Base-by-base conservation (phyloP, 1,284 basidiomycete species). In the Trametes sp. region DNA sequence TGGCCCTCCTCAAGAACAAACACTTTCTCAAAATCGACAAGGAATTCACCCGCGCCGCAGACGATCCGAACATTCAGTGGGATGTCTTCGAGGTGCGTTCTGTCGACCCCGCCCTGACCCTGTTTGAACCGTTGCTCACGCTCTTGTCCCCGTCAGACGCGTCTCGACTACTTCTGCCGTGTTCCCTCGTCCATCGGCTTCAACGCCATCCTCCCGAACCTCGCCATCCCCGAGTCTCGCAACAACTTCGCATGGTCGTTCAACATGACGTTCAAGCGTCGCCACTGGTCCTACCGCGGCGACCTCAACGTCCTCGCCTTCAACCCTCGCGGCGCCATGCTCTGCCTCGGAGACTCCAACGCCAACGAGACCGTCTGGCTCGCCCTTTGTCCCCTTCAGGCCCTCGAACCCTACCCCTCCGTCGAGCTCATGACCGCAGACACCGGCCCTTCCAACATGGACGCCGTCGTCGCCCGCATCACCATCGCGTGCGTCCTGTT, bases 291-390 rank as follows among this genome's bases (percentile, higher is more conserved):
- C 2, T 54, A 44, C 41, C 38, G 21, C 16, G 41, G 53, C n/a
- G 53, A 54, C 28, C 26, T 44, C 28, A 23, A 29, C 26, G 53
- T 54, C 9, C 53, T 54, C 53, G 53, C 53, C n/a, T 54, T 44
- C 53, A 54, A 54, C 38, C 53, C 53, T 2, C 41, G 53, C n/a
- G 53, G 38, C 14, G 26, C 38, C 28, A 54, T 54, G 53, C 53
- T 54, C 28, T 54, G 16, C 38, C 29, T 54, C 4, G 53, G 53
- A 38, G 23, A 54, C 4, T 31, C 53, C 10, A 11, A 26, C 24
- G 36, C 38, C 28, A 54, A 54, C 41, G 41, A 54, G 41, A 31
- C 38, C 26, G 53, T 54, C 41, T 54, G 53, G 53, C 31, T 24
- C 19, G 31, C 26, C 53, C 41, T 31, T 19, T 31, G 44, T 19